phyloP scores from a whole-genome alignment of 2,329 filamentous ascomycete species.

The Nemania abortiva region DNA sequence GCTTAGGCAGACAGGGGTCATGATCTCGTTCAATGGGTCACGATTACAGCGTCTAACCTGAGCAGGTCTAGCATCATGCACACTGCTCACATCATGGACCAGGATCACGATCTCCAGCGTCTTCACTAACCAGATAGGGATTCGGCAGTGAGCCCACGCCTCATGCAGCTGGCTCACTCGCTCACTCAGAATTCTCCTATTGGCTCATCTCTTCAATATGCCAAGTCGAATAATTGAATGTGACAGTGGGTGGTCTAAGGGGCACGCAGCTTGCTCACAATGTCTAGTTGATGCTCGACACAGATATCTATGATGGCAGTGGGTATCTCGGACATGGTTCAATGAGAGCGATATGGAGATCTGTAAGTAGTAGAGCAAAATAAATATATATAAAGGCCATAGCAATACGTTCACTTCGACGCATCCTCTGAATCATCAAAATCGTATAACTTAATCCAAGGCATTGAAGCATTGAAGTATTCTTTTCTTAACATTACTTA shows the following conservation, averaged over 20 bases:
- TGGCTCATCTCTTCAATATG: constrained; percentile 28
- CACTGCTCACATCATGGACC: constrained; percentile 50
- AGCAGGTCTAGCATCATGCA: constrained; percentile 52
- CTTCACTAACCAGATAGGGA: not conserved
- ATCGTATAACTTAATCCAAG: constrained; percentile 37
- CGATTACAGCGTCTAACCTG: not conserved
- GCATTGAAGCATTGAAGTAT: constrained; percentile 23
- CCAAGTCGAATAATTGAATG: too few species aligned
- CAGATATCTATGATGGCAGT: constrained; percentile 13
- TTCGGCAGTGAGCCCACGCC: constrained; percentile 24
- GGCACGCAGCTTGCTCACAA: constrained; percentile 46
- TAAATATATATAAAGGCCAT: constrained; percentile 29
- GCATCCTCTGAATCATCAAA: constrained; percentile 39
- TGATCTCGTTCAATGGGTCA: not conserved
- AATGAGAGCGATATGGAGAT: constrained; percentile 17
- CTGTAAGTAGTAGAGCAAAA: too few species aligned
- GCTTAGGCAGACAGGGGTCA: constrained; percentile 29
- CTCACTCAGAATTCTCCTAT: constrained; percentile 37
- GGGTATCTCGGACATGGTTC: not conserved
- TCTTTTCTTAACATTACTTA: constrained; percentile 26
- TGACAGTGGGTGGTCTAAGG: constrained; percentile 21
- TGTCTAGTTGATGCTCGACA: constrained; percentile 35
- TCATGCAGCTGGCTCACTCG: constrained; percentile 49
- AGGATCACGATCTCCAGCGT: constrained; percentile 16
- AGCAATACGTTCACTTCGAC: constrained; percentile 35